phyloP scores from a whole-genome alignment of 345 rosid species.

The Pseudoturritis turrita region DNA sequence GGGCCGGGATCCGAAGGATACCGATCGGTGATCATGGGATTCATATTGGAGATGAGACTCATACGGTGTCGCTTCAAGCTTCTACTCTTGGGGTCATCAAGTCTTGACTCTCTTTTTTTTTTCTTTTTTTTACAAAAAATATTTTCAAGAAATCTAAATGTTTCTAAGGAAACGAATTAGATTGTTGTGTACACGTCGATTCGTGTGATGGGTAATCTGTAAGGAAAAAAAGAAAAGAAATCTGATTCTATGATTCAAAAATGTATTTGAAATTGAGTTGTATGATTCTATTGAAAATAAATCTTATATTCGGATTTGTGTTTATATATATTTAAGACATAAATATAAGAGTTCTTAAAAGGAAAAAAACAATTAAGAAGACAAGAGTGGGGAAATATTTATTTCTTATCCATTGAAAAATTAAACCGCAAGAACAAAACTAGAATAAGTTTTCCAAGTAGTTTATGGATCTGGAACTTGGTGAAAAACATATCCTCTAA shows the following conservation, averaged over 20 bases:
- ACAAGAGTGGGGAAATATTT: too few relatives aligned
- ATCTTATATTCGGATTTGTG: too few relatives aligned
- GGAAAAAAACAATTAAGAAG: too few relatives aligned
- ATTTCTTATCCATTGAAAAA: too few relatives aligned
- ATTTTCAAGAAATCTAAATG: neutral
- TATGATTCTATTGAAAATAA: neutral
- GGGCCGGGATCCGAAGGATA: conserved; percentile 71
- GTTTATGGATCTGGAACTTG: too few relatives aligned
- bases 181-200: conserved; percentile 3
- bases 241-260: neutral
- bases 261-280: neutral
- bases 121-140: neutral
- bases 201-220: neutral
- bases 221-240: neutral
- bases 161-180: neutral
- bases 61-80: conserved; percentile 64
- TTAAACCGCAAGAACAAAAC: too few relatives aligned
- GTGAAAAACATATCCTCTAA: too few relatives aligned
- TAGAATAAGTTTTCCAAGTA: too few relatives aligned
- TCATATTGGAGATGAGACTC: conserved; percentile 58
- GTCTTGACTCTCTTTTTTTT: conserved; percentile 27
- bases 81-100: conserved; percentile 47
- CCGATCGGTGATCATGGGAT: conserved; percentile 73
- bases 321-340: too few relatives aligned
- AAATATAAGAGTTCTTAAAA: too few relatives aligned